Base-by-base conservation (phyloP, 2,329 filamentous ascomycete genomes). In the Botryosphaeria dothidea region DNA sequence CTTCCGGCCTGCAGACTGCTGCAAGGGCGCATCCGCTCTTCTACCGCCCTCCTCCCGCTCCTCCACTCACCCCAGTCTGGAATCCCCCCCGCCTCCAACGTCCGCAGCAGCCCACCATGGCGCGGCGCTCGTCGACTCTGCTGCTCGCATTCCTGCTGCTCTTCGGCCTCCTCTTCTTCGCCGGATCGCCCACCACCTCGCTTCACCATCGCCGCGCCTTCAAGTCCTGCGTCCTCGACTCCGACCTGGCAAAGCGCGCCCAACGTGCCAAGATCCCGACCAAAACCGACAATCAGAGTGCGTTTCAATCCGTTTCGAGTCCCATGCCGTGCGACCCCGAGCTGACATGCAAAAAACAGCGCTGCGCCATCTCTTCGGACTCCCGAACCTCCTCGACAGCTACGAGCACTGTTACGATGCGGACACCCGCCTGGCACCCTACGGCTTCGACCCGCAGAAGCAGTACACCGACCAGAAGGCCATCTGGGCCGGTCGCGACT, bases 401-500 rank as follows among this genome's bases (percentile, higher is more conserved):
- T 25, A 43, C 23, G 11, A 41, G 23, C 45, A 65, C 54, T 65
- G 63, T 23, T 65, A 65, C 63, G 60, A 61, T 27, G 54, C 46
- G 13, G 36, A 13, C 63, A 61, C 45, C 8, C 63, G 63, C 27
- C 23, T 65, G 8, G 29, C 34, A 3, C 54, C 56, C 23, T 65
- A 65, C 46, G 63, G 63, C 34, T 65, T 51, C 27, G 23, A 46
- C 43, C 36, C 17, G 11, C 11, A 58, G 23, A 23, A 58, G 9
- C 25, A 27, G 21, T 51, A 27, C 9, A 43, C 21, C 19, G 41
- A 54, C 4, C 43, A 21, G 3, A 34, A 57, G 17, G 23, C 19
- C 11, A 15, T 65, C 8, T 65, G 63, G 63, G 41, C 21, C 4
- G 36, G 43, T 25, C 54, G 54, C 27, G 83, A 86, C 67, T 95